phyloP scores from a whole-genome alignment of 768 basidiomycete species.

The Strobilomyces dryophilus region DNA sequence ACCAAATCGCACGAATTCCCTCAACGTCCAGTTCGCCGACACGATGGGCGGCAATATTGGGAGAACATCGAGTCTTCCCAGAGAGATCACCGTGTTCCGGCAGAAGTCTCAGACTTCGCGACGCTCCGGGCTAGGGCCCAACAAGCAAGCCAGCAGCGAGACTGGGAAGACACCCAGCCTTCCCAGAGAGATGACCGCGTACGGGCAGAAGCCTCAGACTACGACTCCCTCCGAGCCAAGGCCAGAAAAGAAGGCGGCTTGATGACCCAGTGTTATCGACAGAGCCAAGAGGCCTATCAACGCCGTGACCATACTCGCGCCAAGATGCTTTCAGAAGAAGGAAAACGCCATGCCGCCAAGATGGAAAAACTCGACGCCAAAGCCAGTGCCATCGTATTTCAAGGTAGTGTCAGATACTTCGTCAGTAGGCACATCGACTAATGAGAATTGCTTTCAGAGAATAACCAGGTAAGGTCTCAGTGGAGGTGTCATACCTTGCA shows the following conservation, averaged over 20 bases:
- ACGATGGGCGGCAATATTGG: slow-evolving; percentile 6
- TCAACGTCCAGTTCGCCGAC: not conserved
- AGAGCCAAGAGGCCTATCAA: slow-evolving; percentile 71
- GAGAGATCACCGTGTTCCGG: not conserved
- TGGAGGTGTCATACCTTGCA: not conserved
- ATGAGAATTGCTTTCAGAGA: slow-evolving; percentile 42
- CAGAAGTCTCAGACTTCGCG: slow-evolving; percentile 17
- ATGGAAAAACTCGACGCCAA: slow-evolving; percentile 76
- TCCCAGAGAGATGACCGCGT: not conserved
- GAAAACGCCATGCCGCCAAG: slow-evolving; percentile 67
- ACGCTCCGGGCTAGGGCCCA: slow-evolving; percentile 69
- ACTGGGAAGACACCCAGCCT: not conserved
- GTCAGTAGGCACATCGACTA: not conserved
- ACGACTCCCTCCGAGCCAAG: slow-evolving; percentile 59
- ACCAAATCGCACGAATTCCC: not conserved
- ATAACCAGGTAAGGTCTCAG: slow-evolving; percentile 53
- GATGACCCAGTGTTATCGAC: slow-evolving; percentile 62
- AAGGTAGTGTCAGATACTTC: slow-evolving; percentile 35
- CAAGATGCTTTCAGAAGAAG: slow-evolving; percentile 75
- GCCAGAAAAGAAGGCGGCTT: slow-evolving; percentile 76
- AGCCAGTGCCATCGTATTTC: slow-evolving; percentile 83
- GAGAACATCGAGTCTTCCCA: slow-evolving; percentile 1
- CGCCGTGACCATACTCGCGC: slow-evolving; percentile 69
- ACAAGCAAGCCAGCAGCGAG: slow-evolving; percentile 47
- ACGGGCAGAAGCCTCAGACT: slow-evolving; percentile 30